phyloP scores from a whole-genome alignment of 163 green algal species.

The Trebouxiophyceae sp. region DNA sequence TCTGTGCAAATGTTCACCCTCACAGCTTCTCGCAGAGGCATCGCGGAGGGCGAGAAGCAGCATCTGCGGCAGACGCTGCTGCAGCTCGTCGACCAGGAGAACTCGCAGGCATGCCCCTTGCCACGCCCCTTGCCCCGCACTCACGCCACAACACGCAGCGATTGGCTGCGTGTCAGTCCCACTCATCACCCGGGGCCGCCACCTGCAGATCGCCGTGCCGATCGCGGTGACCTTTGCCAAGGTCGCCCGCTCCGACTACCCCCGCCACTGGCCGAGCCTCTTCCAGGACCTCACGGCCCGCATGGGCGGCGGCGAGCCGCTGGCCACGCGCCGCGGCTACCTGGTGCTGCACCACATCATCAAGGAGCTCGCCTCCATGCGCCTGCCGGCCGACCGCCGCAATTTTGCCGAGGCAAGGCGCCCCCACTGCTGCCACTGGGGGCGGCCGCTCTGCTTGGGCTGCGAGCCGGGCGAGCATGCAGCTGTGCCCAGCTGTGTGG shows the following conservation, averaged over 20 bases:
- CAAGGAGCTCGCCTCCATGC: conserved; percentile 93
- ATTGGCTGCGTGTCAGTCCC: background rate
- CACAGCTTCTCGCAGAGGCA: conserved; percentile 29
- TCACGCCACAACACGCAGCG: background rate
- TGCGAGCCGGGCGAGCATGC: too few species aligned
- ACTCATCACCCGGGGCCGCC: background rate
- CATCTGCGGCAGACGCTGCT: conserved; percentile 63
- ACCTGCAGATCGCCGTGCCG: conserved; percentile 67
- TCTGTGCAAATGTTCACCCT: background rate
- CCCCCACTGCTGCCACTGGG: too few species aligned
- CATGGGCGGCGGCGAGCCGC: conserved; percentile 7
- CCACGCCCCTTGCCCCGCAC: background rate
- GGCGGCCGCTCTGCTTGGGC: too few species aligned
- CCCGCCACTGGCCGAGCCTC: conserved; percentile 69
- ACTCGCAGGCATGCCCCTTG: conserved; percentile 53
- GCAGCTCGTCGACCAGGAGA: conserved; percentile 57
- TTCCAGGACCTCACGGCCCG: conserved; percentile 56
- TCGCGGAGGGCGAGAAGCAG: conserved; percentile 63
- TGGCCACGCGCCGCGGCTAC: conserved; percentile 49
- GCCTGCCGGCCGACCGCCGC: conserved; percentile 74
- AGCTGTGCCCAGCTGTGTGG: too few species aligned
- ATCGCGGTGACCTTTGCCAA: conserved; percentile 81
- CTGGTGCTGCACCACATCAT: conserved; percentile 87
- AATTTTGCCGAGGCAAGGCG: conserved; percentile 68
- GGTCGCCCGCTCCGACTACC: conserved; percentile 80